Evolutionary conservation across 2,329 filamentous ascomycete genomes (phyloP), one percentile per base, ranked within the genome.

Genomic region (Colletotrichum theobromicola): DNA sequence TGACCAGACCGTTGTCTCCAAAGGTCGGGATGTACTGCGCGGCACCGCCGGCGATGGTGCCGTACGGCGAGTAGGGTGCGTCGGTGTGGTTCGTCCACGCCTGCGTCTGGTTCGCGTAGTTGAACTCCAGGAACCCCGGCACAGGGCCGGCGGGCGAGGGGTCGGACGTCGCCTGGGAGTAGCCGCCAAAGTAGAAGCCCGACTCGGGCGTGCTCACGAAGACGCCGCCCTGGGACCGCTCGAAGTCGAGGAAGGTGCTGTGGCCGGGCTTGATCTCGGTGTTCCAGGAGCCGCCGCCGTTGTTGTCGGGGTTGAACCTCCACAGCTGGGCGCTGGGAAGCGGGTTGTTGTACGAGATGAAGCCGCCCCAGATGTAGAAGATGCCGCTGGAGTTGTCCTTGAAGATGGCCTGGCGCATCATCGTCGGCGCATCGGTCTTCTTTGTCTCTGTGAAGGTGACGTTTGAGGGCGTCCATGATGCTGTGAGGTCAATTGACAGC

Each of bases 301-400:
- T 50, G 37, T 70, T 63, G 37, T 76, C 67, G 28, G 73, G 34
- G 53, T 34, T 57, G 58, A 77, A 77, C 50, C 57, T 65, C 76
- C 76, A 77, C 18, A 74, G 66, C 21, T 57, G 32, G n/a, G 74
- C 30, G 21, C 57, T n/a, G 6, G 66, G 63, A 10, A 70, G 46
- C 2, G 28, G 30, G 37, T 55, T 57, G 67, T 30, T 9, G 55
- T 72, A 67, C 1, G 67, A 70, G n/a, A 63, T 16, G 53, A 58
- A 26, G 13, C 76, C 76, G 37, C 76, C 76, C 75, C 75, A 77
- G n/a, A 77, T 75, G 61, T 77, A 77, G 61, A 77, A 76, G 7
- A 63, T 53, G 30, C 26, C 28, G 10, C 68, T 55, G 21, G 68
- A 57, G 28, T 67, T 50, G 42, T 65, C 37, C 32, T 67, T 67